Conservation (phyloP, 2,329 filamentous ascomycete genomes). For the Aspergillus felis region DNA sequence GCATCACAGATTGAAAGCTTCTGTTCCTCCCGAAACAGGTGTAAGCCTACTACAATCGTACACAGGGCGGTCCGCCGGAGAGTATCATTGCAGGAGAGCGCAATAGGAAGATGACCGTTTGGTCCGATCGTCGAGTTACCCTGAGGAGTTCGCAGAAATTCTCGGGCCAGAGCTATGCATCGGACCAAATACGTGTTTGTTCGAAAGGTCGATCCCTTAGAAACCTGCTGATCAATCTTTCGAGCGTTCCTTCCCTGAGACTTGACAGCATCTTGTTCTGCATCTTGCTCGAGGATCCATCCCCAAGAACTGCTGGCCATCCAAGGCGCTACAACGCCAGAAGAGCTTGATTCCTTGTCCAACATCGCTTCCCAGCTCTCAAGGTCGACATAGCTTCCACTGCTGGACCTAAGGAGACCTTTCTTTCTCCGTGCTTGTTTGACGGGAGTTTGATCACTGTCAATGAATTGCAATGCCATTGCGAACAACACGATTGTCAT, state of each 20-base stretch:
- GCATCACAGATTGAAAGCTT: slow-evolving; percentile 66
- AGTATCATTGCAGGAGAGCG: slow-evolving; percentile 49
- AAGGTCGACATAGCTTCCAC: slow-evolving; percentile 42
- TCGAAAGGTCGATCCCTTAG: slow-evolving; percentile 26
- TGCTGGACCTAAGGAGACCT: slow-evolving; percentile 47
- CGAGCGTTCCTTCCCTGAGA: slow-evolving; percentile 15
- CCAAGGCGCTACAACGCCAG: slow-evolving; percentile 41
- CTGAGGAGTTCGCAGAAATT: slow-evolving; percentile 60
- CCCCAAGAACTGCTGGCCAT: slow-evolving; percentile 64
- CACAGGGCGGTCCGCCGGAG: slow-evolving; percentile 62
- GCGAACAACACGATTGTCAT: slow-evolving; percentile 61
- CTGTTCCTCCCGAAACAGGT: slow-evolving; percentile 83
- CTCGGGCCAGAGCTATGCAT: slow-evolving; percentile 56
- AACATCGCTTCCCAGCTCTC: slow-evolving; percentile 50
- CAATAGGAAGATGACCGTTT: slow-evolving; percentile 65
- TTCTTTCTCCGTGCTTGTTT: slow-evolving; percentile 39
- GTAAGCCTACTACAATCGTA: slow-evolving; percentile 68
- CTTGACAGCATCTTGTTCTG: slow-evolving; percentile 23
- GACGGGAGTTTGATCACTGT: slow-evolving; percentile 30
- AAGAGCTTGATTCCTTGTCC: slow-evolving; percentile 41
- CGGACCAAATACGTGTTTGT: slow-evolving; percentile 43
- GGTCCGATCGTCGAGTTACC: slow-evolving; percentile 54
- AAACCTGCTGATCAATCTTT: slow-evolving; percentile 19
- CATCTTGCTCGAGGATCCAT: slow-evolving; percentile 63
- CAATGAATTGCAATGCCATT: slow-evolving; percentile 59